Percentiles rank a stretch among this genome's conserved stretches.
Evolutionary conservation across 2,329 filamentous ascomycete species (phyloP).

Genomic region (Orbilia blumenaviensis): DNA sequence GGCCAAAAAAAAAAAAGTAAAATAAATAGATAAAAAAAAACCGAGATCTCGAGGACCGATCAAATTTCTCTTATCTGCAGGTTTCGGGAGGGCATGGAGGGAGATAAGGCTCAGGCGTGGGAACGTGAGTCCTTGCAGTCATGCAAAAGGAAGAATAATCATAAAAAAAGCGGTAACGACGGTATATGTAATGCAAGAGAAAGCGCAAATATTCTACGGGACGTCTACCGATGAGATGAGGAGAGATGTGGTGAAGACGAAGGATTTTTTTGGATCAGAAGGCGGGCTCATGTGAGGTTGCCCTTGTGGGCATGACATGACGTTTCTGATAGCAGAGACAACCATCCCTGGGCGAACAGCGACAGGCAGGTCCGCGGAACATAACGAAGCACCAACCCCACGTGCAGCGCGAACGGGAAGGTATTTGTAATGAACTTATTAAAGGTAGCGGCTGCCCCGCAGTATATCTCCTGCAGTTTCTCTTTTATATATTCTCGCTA

Average conservation of each 20-base stretch:
- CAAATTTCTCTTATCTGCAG: slow-evolving; percentile 20
- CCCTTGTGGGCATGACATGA: slow-evolving; percentile 41
- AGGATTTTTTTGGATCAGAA: slow-evolving; percentile 48
- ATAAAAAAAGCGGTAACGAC: slow-evolving; percentile 23
- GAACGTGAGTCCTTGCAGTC: not conserved
- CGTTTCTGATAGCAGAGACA: not conserved
- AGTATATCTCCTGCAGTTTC: slow-evolving; percentile 1
- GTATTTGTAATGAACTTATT: slow-evolving; percentile 44
- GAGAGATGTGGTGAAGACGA: slow-evolving; percentile 2
- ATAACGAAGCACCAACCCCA: slow-evolving; percentile 8
- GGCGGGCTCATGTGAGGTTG: slow-evolving; percentile 52
- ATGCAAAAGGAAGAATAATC: not conserved
- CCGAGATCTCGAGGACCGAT: slow-evolving; percentile 42
- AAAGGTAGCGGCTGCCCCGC: slow-evolving; percentile 32
- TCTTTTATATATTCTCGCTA: not conserved
- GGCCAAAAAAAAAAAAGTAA: not conserved
- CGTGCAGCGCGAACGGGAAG: slow-evolving; percentile 32
- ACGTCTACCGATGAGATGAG: not conserved
- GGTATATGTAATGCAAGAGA: slow-evolving; percentile 34
- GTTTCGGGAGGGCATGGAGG: slow-evolving; percentile 27
- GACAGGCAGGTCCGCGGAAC: slow-evolving; percentile 17
- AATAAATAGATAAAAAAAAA: too few relatives aligned
- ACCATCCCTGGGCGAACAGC: slow-evolving; percentile 3
- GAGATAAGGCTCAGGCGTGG: slow-evolving; percentile 4
- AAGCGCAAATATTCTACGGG: not conserved